phyloP scores from a whole-genome alignment of 2,329 filamentous ascomycete species.

The Teratosphaeriaceae sp. region DNA sequence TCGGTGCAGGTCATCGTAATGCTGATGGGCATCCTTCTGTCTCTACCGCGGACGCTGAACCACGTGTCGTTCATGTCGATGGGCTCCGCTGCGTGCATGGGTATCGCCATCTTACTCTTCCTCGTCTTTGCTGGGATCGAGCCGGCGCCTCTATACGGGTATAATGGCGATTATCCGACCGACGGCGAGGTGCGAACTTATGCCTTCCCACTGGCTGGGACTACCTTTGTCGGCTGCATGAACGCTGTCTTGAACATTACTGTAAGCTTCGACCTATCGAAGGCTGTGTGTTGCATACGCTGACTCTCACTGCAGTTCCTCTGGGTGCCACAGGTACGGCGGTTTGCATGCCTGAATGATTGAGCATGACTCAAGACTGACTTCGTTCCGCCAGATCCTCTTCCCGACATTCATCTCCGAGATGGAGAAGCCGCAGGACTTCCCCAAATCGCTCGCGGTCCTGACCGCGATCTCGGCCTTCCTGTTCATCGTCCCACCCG shows the following conservation, averaged over 20 bases:
- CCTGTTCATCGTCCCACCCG: constrained; percentile 45
- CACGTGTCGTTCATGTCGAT: constrained; percentile 48
- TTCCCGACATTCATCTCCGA: constrained; percentile 48
- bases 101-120: constrained; percentile 44
- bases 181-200: constrained; percentile 41
- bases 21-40: constrained; percentile 43
- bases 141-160: constrained; percentile 37
- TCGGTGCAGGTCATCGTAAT: constrained; percentile 32
- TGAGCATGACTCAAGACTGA: not conserved
- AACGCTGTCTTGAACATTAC: constrained; percentile 43
- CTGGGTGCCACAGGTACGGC: constrained; percentile 27
- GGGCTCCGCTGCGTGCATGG: constrained; percentile 42
- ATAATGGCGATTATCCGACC: constrained; percentile 41
- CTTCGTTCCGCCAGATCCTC: constrained; percentile 46
- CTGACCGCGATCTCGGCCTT: constrained; percentile 39
- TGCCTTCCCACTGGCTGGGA: constrained; percentile 41
- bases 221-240: constrained; percentile 42
- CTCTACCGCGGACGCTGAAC: constrained; percentile 38
- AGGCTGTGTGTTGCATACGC: not conserved
- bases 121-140: constrained; percentile 45
- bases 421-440: constrained; percentile 45
- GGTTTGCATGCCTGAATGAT: not conserved
- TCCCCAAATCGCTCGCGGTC: constrained; percentile 45
- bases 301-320: constrained; percentile 21
- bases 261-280: not conserved